These are phyloP conservation scores for Penicillium fuscoglaucum DNA, from an alignment of 2,329 filamentous ascomycete species.

Conservation along the genomic window DNA sequence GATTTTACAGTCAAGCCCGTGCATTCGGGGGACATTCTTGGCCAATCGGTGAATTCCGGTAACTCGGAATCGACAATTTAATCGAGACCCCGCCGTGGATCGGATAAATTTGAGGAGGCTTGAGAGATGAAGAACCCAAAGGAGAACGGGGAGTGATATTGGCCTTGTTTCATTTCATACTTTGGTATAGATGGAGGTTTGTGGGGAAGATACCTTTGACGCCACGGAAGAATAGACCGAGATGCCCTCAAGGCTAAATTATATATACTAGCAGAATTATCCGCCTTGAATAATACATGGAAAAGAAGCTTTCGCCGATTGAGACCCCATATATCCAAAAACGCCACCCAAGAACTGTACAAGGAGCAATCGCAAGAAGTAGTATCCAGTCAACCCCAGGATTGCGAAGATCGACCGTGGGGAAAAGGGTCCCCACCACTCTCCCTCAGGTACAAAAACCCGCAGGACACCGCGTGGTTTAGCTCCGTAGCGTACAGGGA, in stretches of 20 bases:
- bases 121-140: not conserved
- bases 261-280: not conserved
- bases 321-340: not conserved
- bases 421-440: not conserved
- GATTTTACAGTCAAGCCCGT: not conserved
- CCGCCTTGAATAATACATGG: not conserved
- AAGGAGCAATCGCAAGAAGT: not conserved
- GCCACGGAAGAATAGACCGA: not conserved
- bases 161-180: not conserved
- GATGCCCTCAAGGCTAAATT: not conserved
- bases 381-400: not conserved
- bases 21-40: not conserved
- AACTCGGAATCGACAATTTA: not conserved
- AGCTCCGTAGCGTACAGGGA: not conserved
- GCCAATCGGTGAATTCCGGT: constrained; percentile 6
- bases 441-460: not conserved
- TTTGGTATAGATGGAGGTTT: not conserved
- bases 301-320: not conserved
- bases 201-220: not conserved
- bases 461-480: not conserved
- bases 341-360: not conserved
- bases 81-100: not conserved
- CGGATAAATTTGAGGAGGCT: not conserved
- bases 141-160: not conserved
- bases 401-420: not conserved